Evolutionary conservation across 352 stramenopile genomes (phyloP), one percentile per base, ranked within the genome.

Genomic region (Aphanomyces astaci): DNA sequence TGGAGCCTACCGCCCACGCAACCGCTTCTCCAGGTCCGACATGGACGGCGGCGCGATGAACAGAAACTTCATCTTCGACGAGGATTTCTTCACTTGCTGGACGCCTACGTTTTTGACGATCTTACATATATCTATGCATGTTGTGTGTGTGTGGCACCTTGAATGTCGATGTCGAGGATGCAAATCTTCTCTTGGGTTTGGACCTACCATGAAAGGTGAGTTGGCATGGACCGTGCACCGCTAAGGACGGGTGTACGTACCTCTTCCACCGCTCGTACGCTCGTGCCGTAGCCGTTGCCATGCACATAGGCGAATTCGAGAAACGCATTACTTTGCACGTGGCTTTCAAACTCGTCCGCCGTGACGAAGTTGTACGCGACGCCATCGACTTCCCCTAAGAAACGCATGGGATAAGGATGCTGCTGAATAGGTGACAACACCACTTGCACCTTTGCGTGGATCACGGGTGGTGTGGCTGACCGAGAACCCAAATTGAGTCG

Each of bases 101-200:
- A 98, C 96, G 30, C 97, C 97, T 65, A 65, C n/a, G 11, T 7
- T 24, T 36, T 57, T 57, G 9, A 17, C 30, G 19, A 15, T 17
- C 17, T 30, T 57, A 57, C 9, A 17, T 9, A 57, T 57, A 24
- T 40, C 25, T 30, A 33, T 15, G 49, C 7, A 7, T 33, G 49
- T 13, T 71, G n/a, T 63, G 36, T 15, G 7, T 15, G 7, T 39
- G 59, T 43, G 45, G n/a, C n/a, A 65, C 64, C 77, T 76, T 99
- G 96, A 54, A 99, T 90, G 73, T 99, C 97, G 66, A 99, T 99
- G 78, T 99, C 97, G 33, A 99, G 72, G 59, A 99, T 95, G 77
- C 96, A 99, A 68, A 99, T 96, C 80, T 98, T 98, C 51, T 91
- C 87, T 73, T 95, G 75, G 36, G 89, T 78, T 72, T 95, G 85